phyloP scores from a whole-genome alignment of 1,284 basidiomycete genomes.

The Schizopora paradoxa region DNA sequence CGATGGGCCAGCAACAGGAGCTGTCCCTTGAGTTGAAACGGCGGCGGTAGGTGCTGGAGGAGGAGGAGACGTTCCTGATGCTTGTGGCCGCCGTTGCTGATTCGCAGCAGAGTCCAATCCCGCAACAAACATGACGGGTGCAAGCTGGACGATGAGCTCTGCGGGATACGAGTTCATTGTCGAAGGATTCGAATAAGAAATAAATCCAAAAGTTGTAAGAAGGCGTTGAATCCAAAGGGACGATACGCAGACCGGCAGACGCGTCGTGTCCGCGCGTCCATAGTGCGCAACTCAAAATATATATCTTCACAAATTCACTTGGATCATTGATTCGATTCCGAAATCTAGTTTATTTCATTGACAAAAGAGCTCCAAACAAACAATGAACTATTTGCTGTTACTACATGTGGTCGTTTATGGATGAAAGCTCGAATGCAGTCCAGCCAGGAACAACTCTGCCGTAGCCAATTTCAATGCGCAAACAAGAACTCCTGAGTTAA shows the following conservation, averaged over 20 bases:
- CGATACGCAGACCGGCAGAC: not conserved
- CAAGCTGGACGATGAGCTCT: slow-evolving; percentile 78
- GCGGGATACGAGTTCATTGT: slow-evolving; percentile 86
- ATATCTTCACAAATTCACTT: not conserved
- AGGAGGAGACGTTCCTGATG: slow-evolving; percentile 14
- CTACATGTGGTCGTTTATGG: too few relatives aligned
- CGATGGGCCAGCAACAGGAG: slow-evolving; percentile 20
- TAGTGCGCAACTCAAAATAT: too few relatives aligned
- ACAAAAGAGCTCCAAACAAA: too few relatives aligned
- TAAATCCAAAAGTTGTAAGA: not conserved
- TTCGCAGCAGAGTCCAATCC: slow-evolving; percentile 69
- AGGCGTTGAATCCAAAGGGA: not conserved
- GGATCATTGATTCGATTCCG: not conserved
- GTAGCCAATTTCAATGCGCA: too few relatives aligned
- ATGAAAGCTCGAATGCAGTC: too few relatives aligned
- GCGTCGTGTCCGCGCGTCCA: too few relatives aligned
- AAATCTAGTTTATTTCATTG: not conserved
- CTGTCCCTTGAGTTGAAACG: too few relatives aligned
- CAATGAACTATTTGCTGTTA: too few relatives aligned
- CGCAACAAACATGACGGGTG: slow-evolving; percentile 90
- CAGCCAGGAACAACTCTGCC: too few relatives aligned
- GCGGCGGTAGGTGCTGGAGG: slow-evolving; percentile 23
- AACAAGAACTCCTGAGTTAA: too few relatives aligned
- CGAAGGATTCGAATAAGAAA: not conserved
- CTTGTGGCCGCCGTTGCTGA: slow-evolving; percentile 19